Evolutionary conservation across 805 yeast genomes (phyloP).

Genomic region (Henningerozyma blattae): DNA sequence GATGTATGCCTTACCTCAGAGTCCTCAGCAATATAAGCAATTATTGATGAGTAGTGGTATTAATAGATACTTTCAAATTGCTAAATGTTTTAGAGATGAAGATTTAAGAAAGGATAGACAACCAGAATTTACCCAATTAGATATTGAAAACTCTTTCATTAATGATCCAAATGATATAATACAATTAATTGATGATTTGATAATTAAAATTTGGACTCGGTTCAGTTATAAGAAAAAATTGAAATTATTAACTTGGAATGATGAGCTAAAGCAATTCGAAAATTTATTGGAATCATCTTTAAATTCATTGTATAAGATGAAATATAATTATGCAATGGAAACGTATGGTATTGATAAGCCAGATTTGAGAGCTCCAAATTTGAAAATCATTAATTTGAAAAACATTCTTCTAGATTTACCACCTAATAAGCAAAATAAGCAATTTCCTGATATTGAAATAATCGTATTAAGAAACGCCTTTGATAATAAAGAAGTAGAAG

Average conservation of each 20-base stretch:
- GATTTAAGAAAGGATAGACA: slow-evolving; percentile 91
- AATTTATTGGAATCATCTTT: slow-evolving; percentile 5
- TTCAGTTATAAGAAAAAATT: slow-evolving; percentile 22
- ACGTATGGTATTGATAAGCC: slow-evolving; percentile 91
- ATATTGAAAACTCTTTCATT: slow-evolving; percentile 84
- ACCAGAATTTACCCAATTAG: slow-evolving; percentile 97
- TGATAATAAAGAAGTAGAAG: slow-evolving; percentile 14
- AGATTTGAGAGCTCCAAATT: slow-evolving; percentile 53
- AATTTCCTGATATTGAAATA: slow-evolving; percentile 65
- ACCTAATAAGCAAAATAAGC: slow-evolving; percentile 26
- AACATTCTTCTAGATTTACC: too few relatives aligned
- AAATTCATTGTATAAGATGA: slow-evolving; percentile 32
- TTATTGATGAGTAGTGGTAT: slow-evolving; percentile 90
- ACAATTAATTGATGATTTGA: slow-evolving; percentile 44
- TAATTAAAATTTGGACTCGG: slow-evolving; percentile 43
- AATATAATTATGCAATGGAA: slow-evolving; percentile 58
- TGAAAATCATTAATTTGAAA: slow-evolving; percentile 40
- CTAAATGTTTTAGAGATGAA: slow-evolving; percentile 92
- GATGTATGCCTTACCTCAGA: slow-evolving; percentile 89
- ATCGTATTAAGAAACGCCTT: slow-evolving; percentile 47
- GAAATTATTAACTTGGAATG: slow-evolving; percentile 21
- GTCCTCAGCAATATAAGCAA: slow-evolving; percentile 97
- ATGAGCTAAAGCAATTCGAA: slow-evolving; percentile 12
- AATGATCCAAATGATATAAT: slow-evolving; percentile 57
- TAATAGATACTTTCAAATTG: slow-evolving; percentile 75